phyloP scores from a whole-genome alignment of 1,284 basidiomycete genomes.

The Sphagnurus paluster region DNA sequence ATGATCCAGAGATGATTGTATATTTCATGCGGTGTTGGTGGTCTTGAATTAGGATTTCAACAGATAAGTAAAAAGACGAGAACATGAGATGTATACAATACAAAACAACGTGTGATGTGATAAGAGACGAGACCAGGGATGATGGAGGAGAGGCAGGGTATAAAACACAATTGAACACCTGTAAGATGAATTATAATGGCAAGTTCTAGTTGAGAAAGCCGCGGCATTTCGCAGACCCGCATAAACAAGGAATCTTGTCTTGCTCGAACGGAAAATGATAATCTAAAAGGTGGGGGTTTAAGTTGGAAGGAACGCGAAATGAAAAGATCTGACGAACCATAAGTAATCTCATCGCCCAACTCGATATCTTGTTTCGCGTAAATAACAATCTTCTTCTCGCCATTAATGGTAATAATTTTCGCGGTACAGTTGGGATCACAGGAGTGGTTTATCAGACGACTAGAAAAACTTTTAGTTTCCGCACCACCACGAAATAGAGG shows the following conservation, averaged over 20 bases:
- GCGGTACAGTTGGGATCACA: constrained; percentile 98
- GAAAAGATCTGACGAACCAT: constrained; percentile 54
- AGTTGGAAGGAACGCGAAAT: background rate
- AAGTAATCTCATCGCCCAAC: constrained; percentile 93
- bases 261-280: constrained; percentile 94
- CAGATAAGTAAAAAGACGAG: constrained; percentile 9
- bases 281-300: constrained; percentile 48
- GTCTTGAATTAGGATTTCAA: constrained; percentile 11
- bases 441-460: constrained; percentile 94
- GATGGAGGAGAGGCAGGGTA: constrained; percentile 18
- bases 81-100: constrained; percentile 21
- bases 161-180: constrained; percentile 17
- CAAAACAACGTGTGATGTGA: constrained; percentile 20
- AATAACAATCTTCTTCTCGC: constrained; percentile 99
- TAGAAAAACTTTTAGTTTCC: constrained; percentile 27
- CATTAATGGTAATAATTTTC: constrained; percentile 98
- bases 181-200: constrained; percentile 16
- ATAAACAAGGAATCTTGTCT: constrained; percentile 89
- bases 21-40: too few species aligned
- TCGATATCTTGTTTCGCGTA: constrained; percentile 96
- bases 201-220: constrained; percentile 80
- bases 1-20: too few species aligned
- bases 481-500: constrained; percentile 12
- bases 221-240: constrained; percentile 84
- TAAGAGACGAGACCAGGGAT: constrained; percentile 8